phyloP scores from a whole-genome alignment of 805 yeast genomes.

The Sugiyamaella qingdaonensis region DNA sequence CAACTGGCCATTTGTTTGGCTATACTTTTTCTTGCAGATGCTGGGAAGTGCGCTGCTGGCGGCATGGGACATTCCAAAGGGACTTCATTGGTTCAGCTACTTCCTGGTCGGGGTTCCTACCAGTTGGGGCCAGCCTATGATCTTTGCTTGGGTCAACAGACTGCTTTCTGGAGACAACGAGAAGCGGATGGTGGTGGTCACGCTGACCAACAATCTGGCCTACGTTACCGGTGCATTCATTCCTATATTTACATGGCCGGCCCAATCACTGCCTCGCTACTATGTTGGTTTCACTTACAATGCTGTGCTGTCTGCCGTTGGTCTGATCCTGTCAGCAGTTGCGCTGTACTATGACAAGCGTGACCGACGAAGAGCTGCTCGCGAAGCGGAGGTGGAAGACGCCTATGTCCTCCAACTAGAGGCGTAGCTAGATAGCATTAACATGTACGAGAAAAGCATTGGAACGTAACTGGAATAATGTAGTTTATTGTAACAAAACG shows the following conservation, averaged over 20 bases:
- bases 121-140: conserved; percentile 52
- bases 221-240: conserved; percentile 42
- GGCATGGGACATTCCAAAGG: conserved; percentile 46
- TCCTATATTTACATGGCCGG: conserved; percentile 41
- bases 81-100: conserved; percentile 49
- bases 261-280: conserved; percentile 37
- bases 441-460: too few relatives aligned
- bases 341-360: conserved; percentile 34
- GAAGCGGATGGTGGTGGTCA: conserved; percentile 37
- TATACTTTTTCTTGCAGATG: conserved; percentile 37
- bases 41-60: conserved; percentile 43
- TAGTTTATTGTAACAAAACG: too few relatives aligned
- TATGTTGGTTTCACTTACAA: conserved; percentile 39
- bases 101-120: conserved; percentile 46
- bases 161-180: conserved; percentile 41
- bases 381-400: not conserved
- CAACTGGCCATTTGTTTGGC: conserved; percentile 37
- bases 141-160: conserved; percentile 54
- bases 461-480: too few relatives aligned
- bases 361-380: not conserved
- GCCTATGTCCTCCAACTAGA: too few relatives aligned
- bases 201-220: conserved; percentile 40
- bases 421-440: too few relatives aligned
- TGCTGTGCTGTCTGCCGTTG: conserved; percentile 33
- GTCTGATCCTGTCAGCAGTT: conserved; percentile 31